Conservation (phyloP, 352 stramenopile species). For the Hyaloperonospora brassicae region DNA sequence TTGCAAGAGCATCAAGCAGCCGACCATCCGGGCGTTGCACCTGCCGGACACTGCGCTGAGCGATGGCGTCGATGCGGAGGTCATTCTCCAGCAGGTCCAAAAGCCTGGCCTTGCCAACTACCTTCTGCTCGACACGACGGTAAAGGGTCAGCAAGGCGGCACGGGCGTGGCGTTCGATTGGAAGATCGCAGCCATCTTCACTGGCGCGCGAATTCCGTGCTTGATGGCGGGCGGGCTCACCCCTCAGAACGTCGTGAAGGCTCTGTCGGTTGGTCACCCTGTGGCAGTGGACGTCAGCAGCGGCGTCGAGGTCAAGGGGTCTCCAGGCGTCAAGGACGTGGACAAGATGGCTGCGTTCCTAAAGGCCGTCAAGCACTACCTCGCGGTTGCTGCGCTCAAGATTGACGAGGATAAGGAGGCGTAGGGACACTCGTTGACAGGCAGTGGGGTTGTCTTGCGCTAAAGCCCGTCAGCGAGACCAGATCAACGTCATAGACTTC, state of each 20-base stretch:
- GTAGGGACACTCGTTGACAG: conserved; percentile 9
- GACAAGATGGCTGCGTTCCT: conserved; percentile 51
- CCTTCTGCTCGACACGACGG: conserved; percentile 93
- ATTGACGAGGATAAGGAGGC: conserved; percentile 55
- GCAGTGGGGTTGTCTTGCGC: background rate
- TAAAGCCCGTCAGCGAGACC: background rate
- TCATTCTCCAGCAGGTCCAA: conserved; percentile 59
- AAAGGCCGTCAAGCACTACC: conserved; percentile 53
- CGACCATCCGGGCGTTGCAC: conserved; percentile 90
- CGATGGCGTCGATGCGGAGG: conserved; percentile 69
- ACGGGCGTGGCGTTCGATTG: conserved; percentile 95
- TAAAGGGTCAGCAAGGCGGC: conserved; percentile 89
- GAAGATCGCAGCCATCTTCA: conserved; percentile 88
- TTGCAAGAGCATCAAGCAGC: conserved; percentile 74
- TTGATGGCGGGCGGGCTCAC: conserved; percentile 95
- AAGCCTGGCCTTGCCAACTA: conserved; percentile 59
- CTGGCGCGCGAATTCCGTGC: conserved; percentile 87
- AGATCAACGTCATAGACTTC: too few species aligned
- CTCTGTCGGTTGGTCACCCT: conserved; percentile 66
- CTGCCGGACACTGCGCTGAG: conserved; percentile 80
- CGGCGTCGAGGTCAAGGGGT: conserved; percentile 87
- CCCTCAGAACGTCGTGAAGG: conserved; percentile 90
- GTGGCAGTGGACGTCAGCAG: conserved; percentile 95
- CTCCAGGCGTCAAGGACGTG: conserved; percentile 58
- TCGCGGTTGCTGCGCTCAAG: conserved; percentile 46